Evolutionary conservation across 495 filamentous ascomycete species (phyloP), one percentile per base, ranked within the genome.

Genomic region (Podospora comata): DNA sequence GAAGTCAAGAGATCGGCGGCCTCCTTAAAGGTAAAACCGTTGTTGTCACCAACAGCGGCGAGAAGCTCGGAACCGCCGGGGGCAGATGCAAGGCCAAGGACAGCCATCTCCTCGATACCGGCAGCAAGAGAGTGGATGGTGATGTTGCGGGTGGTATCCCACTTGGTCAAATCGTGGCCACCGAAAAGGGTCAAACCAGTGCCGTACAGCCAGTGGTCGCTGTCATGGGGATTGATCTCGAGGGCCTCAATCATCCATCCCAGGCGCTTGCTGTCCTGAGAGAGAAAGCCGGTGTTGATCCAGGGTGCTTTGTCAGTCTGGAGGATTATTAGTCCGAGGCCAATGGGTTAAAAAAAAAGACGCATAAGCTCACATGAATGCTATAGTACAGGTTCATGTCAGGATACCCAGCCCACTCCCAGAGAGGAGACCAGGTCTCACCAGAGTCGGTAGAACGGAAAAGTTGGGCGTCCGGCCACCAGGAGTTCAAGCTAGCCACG

Each of bases 241-340:
- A 89, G 77, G 0, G 85, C 79, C 63, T 88, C 86, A 34, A 89
- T 86, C 87, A 88, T 88, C 86, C 87, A 88, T 53, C 86, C 87
- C 26, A 88, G 77, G 39, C 79, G 79, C 73, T 84, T 84, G 19
- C 73, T 81, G 66, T 83, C 82, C 13, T 74, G 71, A 18, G 80
- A 79, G 28, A 83, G 65, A 66, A 82, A 83, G 34, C 79, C 83
- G 39, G 77, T 71, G 71, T 80, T 79, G 73, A 81, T 80, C 84
- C 84, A 85, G 34, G 81, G 83, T 15, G 78, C 84, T 62, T 77
- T 82, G 32, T 75, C 73, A 60, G 78, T 78, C 67, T 72, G 67
- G 9, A 11, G 2, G 1, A 23, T 13, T 57, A 67, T 64, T 11
- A 69, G 62, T n/a, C 64, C 76, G 73, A 15, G 70, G 72, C 6